Conservation (phyloP, 441 rosid genomes). For the Biscutella laevigata region DNA sequence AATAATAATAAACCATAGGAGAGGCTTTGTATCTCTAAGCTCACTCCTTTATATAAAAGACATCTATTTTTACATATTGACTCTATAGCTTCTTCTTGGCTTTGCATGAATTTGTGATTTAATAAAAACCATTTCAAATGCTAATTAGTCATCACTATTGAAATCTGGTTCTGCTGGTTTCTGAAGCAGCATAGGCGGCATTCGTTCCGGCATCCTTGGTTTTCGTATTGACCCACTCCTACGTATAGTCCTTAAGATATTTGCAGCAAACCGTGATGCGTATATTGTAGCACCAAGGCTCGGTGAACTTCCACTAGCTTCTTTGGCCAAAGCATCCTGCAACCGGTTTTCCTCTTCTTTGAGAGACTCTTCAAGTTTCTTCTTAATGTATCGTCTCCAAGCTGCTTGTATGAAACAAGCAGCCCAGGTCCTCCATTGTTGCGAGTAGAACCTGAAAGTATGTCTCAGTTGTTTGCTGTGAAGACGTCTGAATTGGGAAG, state of each 20-base stretch:
- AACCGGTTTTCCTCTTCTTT: slow-evolving; percentile 55
- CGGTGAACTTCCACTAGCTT: slow-evolving; percentile 50
- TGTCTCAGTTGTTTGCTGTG: slow-evolving; percentile 77
- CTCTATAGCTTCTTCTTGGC: slow-evolving; percentile 1
- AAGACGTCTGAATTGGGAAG: slow-evolving; percentile 69
- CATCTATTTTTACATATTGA: background rate
- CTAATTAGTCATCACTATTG: slow-evolving; percentile 39
- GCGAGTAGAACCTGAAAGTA: slow-evolving; percentile 67
- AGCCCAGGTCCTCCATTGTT: slow-evolving; percentile 91
- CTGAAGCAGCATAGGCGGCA: slow-evolving; percentile 55
- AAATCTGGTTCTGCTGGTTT: slow-evolving; percentile 86
- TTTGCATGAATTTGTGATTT: background rate
- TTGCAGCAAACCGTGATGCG: slow-evolving; percentile 76
- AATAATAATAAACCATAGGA: slow-evolving; percentile 13
- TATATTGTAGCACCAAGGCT: slow-evolving; percentile 72
- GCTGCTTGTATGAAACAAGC: slow-evolving; percentile 85
- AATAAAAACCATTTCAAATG: slow-evolving; percentile 1
- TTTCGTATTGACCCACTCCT: slow-evolving; percentile 34
- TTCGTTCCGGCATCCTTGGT: slow-evolving; percentile 43
- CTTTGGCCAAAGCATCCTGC: slow-evolving; percentile 60
- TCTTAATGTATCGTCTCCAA: slow-evolving; percentile 60
- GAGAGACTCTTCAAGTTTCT: slow-evolving; percentile 65
- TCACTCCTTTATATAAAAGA: slow-evolving; percentile 2
- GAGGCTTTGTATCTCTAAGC: slow-evolving; percentile 7
- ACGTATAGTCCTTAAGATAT: slow-evolving; percentile 44